A percentile compares a stretch with the other conserved stretches of the same genome.
These are phyloP conservation scores for Rhizomucor pusillus DNA, from an alignment of 371 early-diverging fungal genomes.

Conservation along the genomic window DNA sequence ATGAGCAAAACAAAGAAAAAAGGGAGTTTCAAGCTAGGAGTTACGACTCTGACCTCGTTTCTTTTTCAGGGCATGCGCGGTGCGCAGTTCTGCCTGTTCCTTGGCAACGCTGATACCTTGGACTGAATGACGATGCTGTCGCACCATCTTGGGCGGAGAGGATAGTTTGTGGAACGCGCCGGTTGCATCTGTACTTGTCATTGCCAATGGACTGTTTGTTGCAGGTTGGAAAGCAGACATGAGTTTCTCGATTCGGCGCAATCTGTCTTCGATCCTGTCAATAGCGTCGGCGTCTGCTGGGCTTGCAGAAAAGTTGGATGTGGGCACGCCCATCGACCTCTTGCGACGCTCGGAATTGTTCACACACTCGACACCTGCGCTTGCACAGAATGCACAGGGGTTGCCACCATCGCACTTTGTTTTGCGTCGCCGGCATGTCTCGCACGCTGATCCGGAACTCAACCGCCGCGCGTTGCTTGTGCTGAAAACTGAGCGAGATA, in stretches of 20 bases:
- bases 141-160: conserved; percentile 12
- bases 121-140: conserved; percentile 46
- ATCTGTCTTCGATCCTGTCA: conserved; percentile 48
- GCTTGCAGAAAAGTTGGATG: conserved; percentile 1
- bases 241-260: conserved; percentile 44
- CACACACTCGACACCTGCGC: conserved; percentile 42
- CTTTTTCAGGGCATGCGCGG: conserved; percentile 20
- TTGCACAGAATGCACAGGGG: conserved; percentile 46
- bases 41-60: conserved; percentile 7
- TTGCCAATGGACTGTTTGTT: conserved; percentile 9
- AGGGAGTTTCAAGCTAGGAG: neutral
- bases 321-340: conserved; percentile 13
- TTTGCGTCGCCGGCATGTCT: conserved; percentile 50
- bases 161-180: conserved; percentile 5
- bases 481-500: conserved; percentile 24
- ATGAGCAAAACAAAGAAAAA: neutral
- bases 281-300: conserved; percentile 27
- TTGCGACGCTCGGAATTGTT: conserved; percentile 46
- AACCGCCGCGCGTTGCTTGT: conserved; percentile 40
- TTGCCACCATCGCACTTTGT: conserved; percentile 52
- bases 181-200: neutral
- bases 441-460: conserved; percentile 51
- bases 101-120: conserved; percentile 45
- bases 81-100: conserved; percentile 34
- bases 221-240: conserved; percentile 48